phyloP scores from a whole-genome alignment of 1,284 basidiomycete genomes.

The Cutaneotrichosporon arboriforme region DNA sequence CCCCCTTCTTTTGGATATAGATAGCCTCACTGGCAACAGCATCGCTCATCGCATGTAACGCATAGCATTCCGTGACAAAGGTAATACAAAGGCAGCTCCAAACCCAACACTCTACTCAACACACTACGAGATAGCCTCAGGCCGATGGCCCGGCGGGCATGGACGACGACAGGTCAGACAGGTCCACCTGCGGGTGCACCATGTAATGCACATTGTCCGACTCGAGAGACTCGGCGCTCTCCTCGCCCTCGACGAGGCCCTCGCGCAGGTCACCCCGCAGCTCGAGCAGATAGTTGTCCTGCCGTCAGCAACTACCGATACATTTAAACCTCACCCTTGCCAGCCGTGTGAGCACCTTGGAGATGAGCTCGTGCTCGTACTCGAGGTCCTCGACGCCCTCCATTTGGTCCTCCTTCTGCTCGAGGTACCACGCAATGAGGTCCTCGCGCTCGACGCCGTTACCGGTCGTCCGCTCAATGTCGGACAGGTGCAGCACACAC shows the following conservation, averaged over 20 bases:
- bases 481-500: conserved; percentile 69
- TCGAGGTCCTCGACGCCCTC: conserved; percentile 84
- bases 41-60: conserved; percentile 16
- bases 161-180: conserved; percentile 45
- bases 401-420: conserved; percentile 76
- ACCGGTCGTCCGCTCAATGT: conserved; percentile 69
- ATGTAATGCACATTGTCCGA: conserved; percentile 44
- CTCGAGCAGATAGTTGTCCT: conserved; percentile 83
- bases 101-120: neutral
- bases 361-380: conserved; percentile 81
- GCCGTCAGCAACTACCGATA: neutral
- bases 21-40: neutral
- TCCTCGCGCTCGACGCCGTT: conserved; percentile 80
- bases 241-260: conserved; percentile 52
- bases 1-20: neutral
- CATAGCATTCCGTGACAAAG: conserved; percentile 14
- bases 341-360: conserved; percentile 81
- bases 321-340: conserved; percentile 52
- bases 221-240: conserved; percentile 20
- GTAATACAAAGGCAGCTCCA: conserved; percentile 4
- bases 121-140: neutral
- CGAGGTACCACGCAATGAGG: conserved; percentile 94
- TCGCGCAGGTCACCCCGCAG: conserved; percentile 74
- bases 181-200: conserved; percentile 48
- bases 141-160: conserved; percentile 11